phyloP scores from a whole-genome alignment of 805 yeast species.

The Schwanniomyces yamadae region DNA sequence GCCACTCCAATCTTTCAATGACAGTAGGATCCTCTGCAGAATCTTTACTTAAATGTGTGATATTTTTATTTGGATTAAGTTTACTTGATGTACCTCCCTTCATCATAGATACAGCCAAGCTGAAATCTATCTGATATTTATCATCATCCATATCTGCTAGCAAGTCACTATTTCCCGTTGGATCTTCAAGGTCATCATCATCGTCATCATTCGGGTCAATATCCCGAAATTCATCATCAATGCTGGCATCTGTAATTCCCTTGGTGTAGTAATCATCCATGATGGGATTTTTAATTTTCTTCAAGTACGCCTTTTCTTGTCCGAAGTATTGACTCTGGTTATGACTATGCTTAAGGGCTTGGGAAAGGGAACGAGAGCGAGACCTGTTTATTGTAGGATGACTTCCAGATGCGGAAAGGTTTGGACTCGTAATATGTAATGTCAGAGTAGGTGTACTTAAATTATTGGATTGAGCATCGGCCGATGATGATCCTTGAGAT shows the following conservation, averaged over 20 bases:
- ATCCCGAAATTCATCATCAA: slow-evolving; percentile 19
- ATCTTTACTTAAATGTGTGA: slow-evolving; percentile 37
- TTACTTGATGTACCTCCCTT: slow-evolving; percentile 31
- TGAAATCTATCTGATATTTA: slow-evolving; percentile 49
- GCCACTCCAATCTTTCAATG: slow-evolving; percentile 90
- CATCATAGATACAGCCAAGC: slow-evolving; percentile 36
- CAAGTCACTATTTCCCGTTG: slow-evolving; percentile 23
- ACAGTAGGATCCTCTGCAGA: slow-evolving; percentile 47
- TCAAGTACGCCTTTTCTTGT: slow-evolving; percentile 67
- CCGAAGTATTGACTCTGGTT: slow-evolving; percentile 40
- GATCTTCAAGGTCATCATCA: slow-evolving; percentile 20
- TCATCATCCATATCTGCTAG: slow-evolving; percentile 43
- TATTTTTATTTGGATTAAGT: slow-evolving; percentile 33
- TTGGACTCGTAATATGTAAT: too few relatives aligned
- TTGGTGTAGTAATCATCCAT: slow-evolving; percentile 73
- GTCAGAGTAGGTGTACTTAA: too few relatives aligned
- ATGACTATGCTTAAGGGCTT: slow-evolving; percentile 16
- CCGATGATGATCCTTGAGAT: too few relatives aligned
- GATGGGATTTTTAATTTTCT: slow-evolving; percentile 57
- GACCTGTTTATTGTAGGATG: slow-evolving; percentile 6
- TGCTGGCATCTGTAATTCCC: slow-evolving; percentile 51
- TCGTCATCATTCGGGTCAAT: slow-evolving; percentile 23
- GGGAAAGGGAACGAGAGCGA: slow-evolving; percentile 19
- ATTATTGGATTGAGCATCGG: too few relatives aligned
- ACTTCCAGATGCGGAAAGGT: too few relatives aligned